A percentile compares a stretch with the other conserved stretches of the same genome.
These are phyloP conservation scores for Artomyces pyxidatus DNA, from an alignment of 768 basidiomycete genomes.

Conservation along the genomic window DNA sequence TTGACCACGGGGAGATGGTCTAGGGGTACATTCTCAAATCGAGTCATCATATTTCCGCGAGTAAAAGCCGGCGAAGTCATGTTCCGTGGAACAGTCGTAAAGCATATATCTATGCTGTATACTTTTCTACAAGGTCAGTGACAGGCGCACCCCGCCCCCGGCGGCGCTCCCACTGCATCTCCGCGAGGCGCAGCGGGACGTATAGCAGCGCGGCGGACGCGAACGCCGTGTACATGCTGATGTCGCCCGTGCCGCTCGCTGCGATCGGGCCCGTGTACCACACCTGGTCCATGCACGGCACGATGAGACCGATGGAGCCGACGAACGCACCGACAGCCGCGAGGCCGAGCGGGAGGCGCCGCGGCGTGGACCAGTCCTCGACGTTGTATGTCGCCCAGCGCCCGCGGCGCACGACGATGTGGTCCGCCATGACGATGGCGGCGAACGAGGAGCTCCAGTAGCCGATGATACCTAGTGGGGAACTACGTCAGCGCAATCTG, in stretches of 20 bases:
- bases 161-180: not conserved
- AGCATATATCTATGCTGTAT: too few species aligned
- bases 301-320: constrained; percentile 31
- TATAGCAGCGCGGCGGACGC: not conserved
- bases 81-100: too few species aligned
- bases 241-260: constrained; percentile 34
- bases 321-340: constrained; percentile 35
- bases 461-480: constrained; percentile 32
- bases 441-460: constrained; percentile 34
- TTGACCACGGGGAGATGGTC: too few species aligned
- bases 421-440: constrained; percentile 34
- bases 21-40: too few species aligned
- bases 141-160: not conserved
- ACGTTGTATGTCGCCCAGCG: constrained; percentile 30
- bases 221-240: constrained; percentile 27
- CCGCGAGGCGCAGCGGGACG: not conserved
- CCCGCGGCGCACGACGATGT: constrained; percentile 33
- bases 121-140: too few species aligned
- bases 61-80: too few species aligned
- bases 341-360: constrained; percentile 30
- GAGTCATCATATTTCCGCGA: too few species aligned
- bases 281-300: constrained; percentile 43
- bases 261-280: constrained; percentile 48
- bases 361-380: constrained; percentile 27
- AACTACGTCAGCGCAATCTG: not conserved